These are phyloP conservation scores for Gymnopus androsaceus DNA, from an alignment of 1,284 basidiomycete species.

Conservation along the genomic window DNA sequence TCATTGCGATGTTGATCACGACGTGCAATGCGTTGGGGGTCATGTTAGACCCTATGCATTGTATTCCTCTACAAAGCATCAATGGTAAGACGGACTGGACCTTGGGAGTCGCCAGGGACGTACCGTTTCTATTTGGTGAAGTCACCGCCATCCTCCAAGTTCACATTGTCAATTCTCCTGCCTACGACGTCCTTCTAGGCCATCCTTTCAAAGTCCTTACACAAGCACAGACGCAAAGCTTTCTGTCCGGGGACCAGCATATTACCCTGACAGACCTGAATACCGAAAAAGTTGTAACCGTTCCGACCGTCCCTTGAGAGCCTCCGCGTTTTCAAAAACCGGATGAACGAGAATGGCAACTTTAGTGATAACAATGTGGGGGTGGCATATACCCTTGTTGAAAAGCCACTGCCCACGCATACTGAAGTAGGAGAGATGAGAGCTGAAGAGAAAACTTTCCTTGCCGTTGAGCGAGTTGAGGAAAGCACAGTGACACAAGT, in stretches of 20 bases:
- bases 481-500: too few relatives aligned
- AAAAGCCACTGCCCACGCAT: too few relatives aligned
- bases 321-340: too few relatives aligned
- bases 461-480: too few relatives aligned
- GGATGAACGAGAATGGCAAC: background rate
- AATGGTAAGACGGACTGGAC: slow-evolving; percentile 24
- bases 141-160: slow-evolving; percentile 29
- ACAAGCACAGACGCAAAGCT: slow-evolving; percentile 14
- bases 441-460: too few relatives aligned
- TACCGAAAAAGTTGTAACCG: background rate
- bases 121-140: slow-evolving; percentile 27
- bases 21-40: slow-evolving; percentile 16
- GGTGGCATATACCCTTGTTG: background rate
- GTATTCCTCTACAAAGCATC: slow-evolving; percentile 25
- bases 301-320: too few relatives aligned
- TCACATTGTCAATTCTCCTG: slow-evolving; percentile 26
- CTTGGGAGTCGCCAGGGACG: slow-evolving; percentile 26
- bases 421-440: too few relatives aligned
- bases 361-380: background rate
- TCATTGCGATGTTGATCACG: slow-evolving; percentile 24
- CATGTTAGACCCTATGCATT: slow-evolving; percentile 23
- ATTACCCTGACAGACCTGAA: background rate
- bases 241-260: background rate
- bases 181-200: slow-evolving; percentile 36
- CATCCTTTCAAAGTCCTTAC: slow-evolving; percentile 35